phyloP scores from a whole-genome alignment of 1,284 basidiomycete species.

The Ustilago vetiveriae region DNA sequence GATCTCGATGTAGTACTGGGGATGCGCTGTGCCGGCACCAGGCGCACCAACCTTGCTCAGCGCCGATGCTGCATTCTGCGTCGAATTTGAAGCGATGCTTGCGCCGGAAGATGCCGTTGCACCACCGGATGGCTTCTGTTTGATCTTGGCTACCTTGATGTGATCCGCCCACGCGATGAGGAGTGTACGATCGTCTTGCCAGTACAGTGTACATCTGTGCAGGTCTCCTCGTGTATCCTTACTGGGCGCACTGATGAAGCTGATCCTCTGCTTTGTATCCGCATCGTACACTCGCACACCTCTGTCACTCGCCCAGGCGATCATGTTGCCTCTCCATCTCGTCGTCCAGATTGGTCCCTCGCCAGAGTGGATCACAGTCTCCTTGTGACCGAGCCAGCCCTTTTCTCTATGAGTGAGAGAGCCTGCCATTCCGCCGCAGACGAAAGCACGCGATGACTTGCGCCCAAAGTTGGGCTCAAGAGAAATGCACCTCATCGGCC shows the following conservation, averaged over 20 bases:
- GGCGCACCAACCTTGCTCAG: constrained; percentile 33
- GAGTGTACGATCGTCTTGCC: constrained; percentile 87
- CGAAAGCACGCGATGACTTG: constrained; percentile 81
- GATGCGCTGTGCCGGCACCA: constrained; percentile 8
- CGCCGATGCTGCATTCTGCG: constrained; percentile 19
- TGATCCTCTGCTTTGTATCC: constrained; percentile 80
- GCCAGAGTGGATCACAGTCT: constrained; percentile 82
- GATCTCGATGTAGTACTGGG: constrained; percentile 76
- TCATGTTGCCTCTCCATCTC: constrained; percentile 84
- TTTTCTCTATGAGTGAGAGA: constrained; percentile 87
- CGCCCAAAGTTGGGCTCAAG: constrained; percentile 91
- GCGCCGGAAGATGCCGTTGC: constrained; percentile 20
- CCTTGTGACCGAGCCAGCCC: constrained; percentile 94
- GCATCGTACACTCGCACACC: constrained; percentile 95
- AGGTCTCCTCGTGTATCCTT: constrained; percentile 88
- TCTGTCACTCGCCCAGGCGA: constrained; percentile 96
- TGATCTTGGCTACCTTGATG: constrained; percentile 80
- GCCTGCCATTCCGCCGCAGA: constrained; percentile 93
- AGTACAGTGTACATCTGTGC: constrained; percentile 88
- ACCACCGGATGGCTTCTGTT: constrained; percentile 20
- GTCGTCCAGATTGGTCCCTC: constrained; percentile 96
- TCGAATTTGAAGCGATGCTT: constrained; percentile 22
- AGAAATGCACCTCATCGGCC: constrained; percentile 88
- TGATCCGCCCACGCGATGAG: constrained; percentile 93
- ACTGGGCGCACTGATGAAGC: constrained; percentile 82